A percentile compares a stretch with the other conserved stretches of the same genome.
These are phyloP conservation scores for Kuraishia floccosa DNA, from an alignment of 805 yeast species.

Conservation along the genomic window DNA sequence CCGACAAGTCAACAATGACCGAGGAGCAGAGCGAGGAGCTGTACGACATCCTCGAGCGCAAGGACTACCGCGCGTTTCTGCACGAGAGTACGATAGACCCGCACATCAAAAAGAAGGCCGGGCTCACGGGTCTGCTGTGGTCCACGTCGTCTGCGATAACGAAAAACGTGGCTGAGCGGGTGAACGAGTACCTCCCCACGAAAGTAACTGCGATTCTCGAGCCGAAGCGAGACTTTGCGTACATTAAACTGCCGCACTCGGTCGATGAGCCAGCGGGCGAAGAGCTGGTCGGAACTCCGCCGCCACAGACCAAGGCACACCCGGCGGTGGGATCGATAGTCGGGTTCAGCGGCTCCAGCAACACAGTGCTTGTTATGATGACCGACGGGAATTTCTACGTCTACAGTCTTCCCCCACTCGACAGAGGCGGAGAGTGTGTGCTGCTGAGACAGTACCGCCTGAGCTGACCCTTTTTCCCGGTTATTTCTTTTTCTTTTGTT, in stretches of 20 bases:
- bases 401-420: conserved; percentile 62
- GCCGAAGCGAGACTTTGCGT: conserved; percentile 88
- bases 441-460: conserved; percentile 48
- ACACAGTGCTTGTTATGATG: conserved; percentile 61
- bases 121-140: conserved; percentile 12
- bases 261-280: conserved; percentile 19
- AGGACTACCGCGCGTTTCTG: conserved; percentile 2
- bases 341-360: conserved; percentile 14
- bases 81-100: conserved; percentile 1
- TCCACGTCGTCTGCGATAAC: conserved; percentile 6
- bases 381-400: conserved; percentile 73
- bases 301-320: conserved; percentile 14
- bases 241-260: conserved; percentile 52
- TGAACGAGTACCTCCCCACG: conserved; percentile 47
- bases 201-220: conserved; percentile 76
- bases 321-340: conserved; percentile 16
- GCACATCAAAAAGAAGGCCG: conserved; percentile 1
- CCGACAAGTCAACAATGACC: conserved; percentile 17
- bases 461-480: too few relatives aligned
- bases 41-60: conserved; percentile 3
- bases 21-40: conserved; percentile 9
- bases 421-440: conserved; percentile 81
- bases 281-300: conserved; percentile 11
- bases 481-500: too few relatives aligned
- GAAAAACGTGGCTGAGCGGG: conserved; percentile 6